phyloP scores from a whole-genome alignment of 2,329 filamentous ascomycete species.

The Coniosporium tulheliwenetii region DNA sequence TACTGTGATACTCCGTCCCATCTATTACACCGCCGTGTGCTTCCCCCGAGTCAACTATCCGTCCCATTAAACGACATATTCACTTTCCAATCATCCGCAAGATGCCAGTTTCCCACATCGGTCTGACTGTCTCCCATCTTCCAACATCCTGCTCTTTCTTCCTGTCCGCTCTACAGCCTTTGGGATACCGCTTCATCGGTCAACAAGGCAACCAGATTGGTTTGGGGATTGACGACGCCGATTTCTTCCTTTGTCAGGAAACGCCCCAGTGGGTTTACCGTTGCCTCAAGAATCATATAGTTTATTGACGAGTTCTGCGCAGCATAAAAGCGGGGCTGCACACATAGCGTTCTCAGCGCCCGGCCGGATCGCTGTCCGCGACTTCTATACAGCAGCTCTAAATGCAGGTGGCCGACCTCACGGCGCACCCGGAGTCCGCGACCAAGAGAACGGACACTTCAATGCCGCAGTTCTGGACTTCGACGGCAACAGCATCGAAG shows the following conservation, averaged over 20 bases:
- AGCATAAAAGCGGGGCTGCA: constrained; percentile 36
- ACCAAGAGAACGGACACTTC: constrained; percentile 39
- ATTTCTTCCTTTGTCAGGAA: constrained; percentile 50
- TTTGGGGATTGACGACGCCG: constrained; percentile 42
- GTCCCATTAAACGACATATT: no score
- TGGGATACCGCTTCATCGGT: constrained; percentile 59
- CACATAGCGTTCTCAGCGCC: constrained; percentile 55
- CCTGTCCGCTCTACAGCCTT: constrained; percentile 58
- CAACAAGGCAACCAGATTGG: constrained; percentile 45
- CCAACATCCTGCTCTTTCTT: constrained; percentile 73
- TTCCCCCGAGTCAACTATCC: no score
- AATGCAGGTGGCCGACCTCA: constrained; percentile 47
- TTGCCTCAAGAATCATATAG: neutral
- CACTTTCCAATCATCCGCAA: no score
- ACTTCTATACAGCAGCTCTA: constrained; percentile 56
- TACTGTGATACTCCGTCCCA: no score
- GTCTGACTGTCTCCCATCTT: constrained; percentile 59
- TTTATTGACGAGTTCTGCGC: constrained; percentile 1
- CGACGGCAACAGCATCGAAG: constrained; percentile 74
- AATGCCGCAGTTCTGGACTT: constrained; percentile 55
- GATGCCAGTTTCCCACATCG: constrained; percentile 49
- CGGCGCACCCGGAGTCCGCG: constrained; percentile 37
- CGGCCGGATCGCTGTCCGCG: constrained; percentile 47
- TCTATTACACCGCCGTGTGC: no score
- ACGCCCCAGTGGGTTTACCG: constrained; percentile 34